These are phyloP conservation scores for Trypanosoma caninum DNA, from an alignment of 208 protist species.

Conservation along the genomic window DNA sequence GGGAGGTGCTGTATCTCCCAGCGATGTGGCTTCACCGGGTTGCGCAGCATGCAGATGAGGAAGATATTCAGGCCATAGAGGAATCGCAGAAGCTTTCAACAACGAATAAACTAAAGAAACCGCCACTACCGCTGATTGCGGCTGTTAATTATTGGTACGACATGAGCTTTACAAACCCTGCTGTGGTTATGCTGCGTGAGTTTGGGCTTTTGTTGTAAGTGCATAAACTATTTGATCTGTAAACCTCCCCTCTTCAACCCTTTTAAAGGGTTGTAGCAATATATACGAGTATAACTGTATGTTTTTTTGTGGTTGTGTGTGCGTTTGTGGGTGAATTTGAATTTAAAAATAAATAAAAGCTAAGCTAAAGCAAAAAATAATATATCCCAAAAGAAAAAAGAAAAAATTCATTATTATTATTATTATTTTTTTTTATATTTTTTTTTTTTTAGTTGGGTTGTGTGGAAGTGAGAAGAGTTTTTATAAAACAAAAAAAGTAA, in stretches of 20 bases:
- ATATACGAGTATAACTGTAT: no score
- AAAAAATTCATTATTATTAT: no score
- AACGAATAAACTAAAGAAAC: not conserved
- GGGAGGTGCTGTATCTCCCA: conserved; percentile 89
- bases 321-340: no score
- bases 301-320: no score
- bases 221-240: no score
- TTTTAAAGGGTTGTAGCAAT: no score
- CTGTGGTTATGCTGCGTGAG: conserved; percentile 76
- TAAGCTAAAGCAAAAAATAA: no score
- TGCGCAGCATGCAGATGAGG: conserved; percentile 73
- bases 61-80: conserved; percentile 31
- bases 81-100: not conserved
- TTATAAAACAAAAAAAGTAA: not conserved
- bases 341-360: no score
- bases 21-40: conserved; percentile 91
- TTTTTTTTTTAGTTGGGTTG: not conserved
- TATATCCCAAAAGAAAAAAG: no score
- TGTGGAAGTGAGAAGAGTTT: no score
- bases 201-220: conserved; percentile 76
- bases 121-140: conserved; percentile 70
- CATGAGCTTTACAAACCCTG: conserved; percentile 84
- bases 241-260: not conserved
- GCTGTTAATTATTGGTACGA: conserved; percentile 94
- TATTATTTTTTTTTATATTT: conserved; percentile 2